Evolutionary conservation across 345 rosid genomes (phyloP), one percentile per base, ranked within the genome.

Genomic region (Corchorus capsularis): DNA sequence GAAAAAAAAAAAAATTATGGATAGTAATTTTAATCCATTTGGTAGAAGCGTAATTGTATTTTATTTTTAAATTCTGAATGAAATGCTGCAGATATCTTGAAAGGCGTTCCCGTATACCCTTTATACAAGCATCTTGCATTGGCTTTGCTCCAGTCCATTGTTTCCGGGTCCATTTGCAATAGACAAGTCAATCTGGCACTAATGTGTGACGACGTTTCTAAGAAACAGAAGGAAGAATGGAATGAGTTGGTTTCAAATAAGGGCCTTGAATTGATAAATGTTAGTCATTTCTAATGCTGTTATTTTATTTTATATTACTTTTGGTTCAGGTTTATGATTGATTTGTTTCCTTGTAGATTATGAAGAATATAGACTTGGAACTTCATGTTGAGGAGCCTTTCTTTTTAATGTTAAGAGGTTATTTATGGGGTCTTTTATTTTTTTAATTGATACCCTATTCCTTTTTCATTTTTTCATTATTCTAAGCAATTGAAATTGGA

Each of bases 51-150:
- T 22, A 9, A 59, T 43, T 56, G 45, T 7, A 17, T 52, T 74
- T 35, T 8, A 14, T 72, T 52, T 50, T 71, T 43, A 39, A 39
- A 39, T 39, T 39, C 0, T 39, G 27, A 27, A 27, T 27, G 27
- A 41, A 79, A 82, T 71, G 74, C n/a, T 74, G 79, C 76, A 53
- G 88, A 72, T 67, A 64, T 75, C 52, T 77, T 62, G 17, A 34
- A 39, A 61, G 93, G 93, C 75, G 92, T 84, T 65, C 89, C 86
- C 41, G 27, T 37, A 0, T 81, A 80, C 71, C 94, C 96, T 70
- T 72, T 91, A 69, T 82, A 80, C 86, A 85, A 77, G 77, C 78
- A 78, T 71, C 79, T 91, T 9, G 89, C 89, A 59, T 85, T 78
- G 12, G 87, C 82, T 41, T 27, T 91, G 70, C 20, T 79, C 69